Percentiles rank a stretch among this genome's conserved stretches.
Conservation (phyloP, 2,329 filamentous ascomycete genomes). For the Trichothecium roseum region DNA sequence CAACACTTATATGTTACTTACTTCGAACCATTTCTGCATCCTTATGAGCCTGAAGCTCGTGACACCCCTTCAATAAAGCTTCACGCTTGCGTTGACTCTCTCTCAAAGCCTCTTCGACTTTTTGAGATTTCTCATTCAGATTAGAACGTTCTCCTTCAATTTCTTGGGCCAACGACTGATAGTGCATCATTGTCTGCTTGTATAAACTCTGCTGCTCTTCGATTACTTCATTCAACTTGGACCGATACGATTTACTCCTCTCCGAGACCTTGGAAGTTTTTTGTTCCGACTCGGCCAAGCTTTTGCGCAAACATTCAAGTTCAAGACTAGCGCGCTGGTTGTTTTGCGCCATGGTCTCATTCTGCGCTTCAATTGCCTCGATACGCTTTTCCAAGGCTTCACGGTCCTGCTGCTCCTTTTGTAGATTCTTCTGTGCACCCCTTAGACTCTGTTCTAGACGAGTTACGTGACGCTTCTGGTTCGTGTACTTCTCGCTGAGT, state of each 20-base stretch:
- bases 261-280: slow-evolving; percentile 14
- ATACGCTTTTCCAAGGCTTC: slow-evolving; percentile 10
- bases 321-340: slow-evolving; percentile 15
- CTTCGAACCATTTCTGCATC: slow-evolving; percentile 13
- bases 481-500: slow-evolving; percentile 12
- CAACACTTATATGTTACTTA: too few species aligned
- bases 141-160: slow-evolving; percentile 20
- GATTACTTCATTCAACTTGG: slow-evolving; percentile 33
- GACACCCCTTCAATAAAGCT: slow-evolving; percentile 18
- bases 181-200: slow-evolving; percentile 18
- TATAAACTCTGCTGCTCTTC: slow-evolving; percentile 35
- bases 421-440: slow-evolving; percentile 2
- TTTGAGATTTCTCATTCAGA: slow-evolving; percentile 10
- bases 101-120: slow-evolving; percentile 16
- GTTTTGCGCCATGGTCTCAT: slow-evolving; percentile 11
- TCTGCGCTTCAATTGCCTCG: slow-evolving; percentile 15
- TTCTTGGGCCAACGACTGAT: slow-evolving; percentile 20
- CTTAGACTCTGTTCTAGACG: slow-evolving; percentile 1
- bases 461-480: slow-evolving; percentile 9
- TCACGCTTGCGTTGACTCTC: slow-evolving; percentile 20
- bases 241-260: slow-evolving; percentile 22
- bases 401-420: slow-evolving; percentile 2
- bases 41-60: slow-evolving; percentile 13
- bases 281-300: slow-evolving; percentile 13
- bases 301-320: slow-evolving; percentile 15